These are phyloP conservation scores for Moesziomyces parantarcticus DNA, from an alignment of 1,284 basidiomycete species.

Conservation along the genomic window DNA sequence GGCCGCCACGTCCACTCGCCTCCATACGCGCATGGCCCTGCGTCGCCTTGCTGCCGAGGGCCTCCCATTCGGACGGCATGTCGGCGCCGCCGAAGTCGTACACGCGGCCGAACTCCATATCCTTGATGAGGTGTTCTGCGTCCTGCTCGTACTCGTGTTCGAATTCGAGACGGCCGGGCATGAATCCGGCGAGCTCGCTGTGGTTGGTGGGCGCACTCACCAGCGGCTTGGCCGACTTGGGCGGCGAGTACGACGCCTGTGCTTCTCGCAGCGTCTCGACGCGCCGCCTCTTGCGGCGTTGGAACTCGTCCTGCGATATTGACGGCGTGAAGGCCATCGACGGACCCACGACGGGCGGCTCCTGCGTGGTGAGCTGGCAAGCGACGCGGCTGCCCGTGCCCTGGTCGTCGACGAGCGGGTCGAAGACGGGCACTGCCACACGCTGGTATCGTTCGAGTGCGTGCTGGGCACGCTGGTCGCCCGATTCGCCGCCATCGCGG, in stretches of 20 bases:
- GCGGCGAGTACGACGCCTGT: slow-evolving; percentile 58
- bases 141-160: slow-evolving; percentile 93
- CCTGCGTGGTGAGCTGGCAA: slow-evolving; percentile 35
- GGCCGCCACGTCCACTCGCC: slow-evolving; percentile 75
- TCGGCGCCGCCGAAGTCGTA: slow-evolving; percentile 82
- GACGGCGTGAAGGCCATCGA: slow-evolving; percentile 51
- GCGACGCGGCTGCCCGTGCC: slow-evolving; percentile 48
- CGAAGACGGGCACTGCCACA: slow-evolving; percentile 18
- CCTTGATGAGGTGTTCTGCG: slow-evolving; percentile 93
- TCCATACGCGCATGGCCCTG: slow-evolving; percentile 60
- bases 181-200: slow-evolving; percentile 85
- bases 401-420: slow-evolving; percentile 35
- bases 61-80: slow-evolving; percentile 62
- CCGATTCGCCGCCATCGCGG: slow-evolving; percentile 53
- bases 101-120: slow-evolving; percentile 92
- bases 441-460: slow-evolving; percentile 28
- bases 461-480: slow-evolving; percentile 53
- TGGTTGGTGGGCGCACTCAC: slow-evolving; percentile 94
- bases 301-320: slow-evolving; percentile 61
- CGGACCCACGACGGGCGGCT: slow-evolving; percentile 60
- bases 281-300: slow-evolving; percentile 59
- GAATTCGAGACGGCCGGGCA: slow-evolving; percentile 96
- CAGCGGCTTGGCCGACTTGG: slow-evolving; percentile 74
- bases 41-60: slow-evolving; percentile 57
- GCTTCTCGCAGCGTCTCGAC: slow-evolving; percentile 60